Conservation (phyloP, 495 filamentous ascomycete species). For the Trichodelitschia bisporula region DNA sequence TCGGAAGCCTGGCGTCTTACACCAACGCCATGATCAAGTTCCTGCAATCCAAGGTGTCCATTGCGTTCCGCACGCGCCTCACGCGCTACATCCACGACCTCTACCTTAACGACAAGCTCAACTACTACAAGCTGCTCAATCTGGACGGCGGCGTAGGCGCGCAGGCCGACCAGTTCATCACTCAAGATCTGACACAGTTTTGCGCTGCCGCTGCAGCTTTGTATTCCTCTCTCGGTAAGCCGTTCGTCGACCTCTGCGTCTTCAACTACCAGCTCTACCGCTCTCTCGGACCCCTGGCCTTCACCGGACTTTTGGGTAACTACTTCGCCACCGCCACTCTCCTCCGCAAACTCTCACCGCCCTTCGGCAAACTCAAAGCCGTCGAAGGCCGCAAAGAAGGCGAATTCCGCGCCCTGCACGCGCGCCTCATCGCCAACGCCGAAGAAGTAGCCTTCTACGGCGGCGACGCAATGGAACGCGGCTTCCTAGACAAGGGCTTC, state of each 20-base stretch:
- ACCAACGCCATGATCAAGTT: slow-evolving; percentile 97
- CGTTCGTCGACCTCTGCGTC: slow-evolving; percentile 79
- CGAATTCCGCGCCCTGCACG: slow-evolving; percentile 74
- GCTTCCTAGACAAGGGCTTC: slow-evolving; percentile 73
- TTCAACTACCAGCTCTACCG: slow-evolving; percentile 95
- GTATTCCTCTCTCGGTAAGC: slow-evolving; percentile 91
- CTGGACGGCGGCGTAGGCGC: slow-evolving; percentile 83
- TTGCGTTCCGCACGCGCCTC: slow-evolving; percentile 87
- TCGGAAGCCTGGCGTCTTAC: slow-evolving; percentile 57
- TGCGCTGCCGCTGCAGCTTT: slow-evolving; percentile 78
- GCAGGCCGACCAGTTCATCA: slow-evolving; percentile 91
- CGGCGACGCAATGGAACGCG: slow-evolving; percentile 77
- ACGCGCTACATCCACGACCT: slow-evolving; percentile 96
- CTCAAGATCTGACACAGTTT: slow-evolving; percentile 87
- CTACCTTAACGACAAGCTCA: slow-evolving; percentile 78
- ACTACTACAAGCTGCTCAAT: slow-evolving; percentile 90
- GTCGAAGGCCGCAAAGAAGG: slow-evolving; percentile 85
- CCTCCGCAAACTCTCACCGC: slow-evolving; percentile 65
- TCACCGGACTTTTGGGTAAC: slow-evolving; percentile 66
- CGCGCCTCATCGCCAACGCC: slow-evolving; percentile 82
- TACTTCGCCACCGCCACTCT: slow-evolving; percentile 84
- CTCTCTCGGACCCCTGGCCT: slow-evolving; percentile 69
- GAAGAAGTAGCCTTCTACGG: slow-evolving; percentile 99
- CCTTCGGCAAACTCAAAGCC: slow-evolving; percentile 89
- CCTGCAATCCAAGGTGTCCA: slow-evolving; percentile 90